phyloP scores from a whole-genome alignment of 1,284 basidiomycete species.

The Neolentinus lepideus region DNA sequence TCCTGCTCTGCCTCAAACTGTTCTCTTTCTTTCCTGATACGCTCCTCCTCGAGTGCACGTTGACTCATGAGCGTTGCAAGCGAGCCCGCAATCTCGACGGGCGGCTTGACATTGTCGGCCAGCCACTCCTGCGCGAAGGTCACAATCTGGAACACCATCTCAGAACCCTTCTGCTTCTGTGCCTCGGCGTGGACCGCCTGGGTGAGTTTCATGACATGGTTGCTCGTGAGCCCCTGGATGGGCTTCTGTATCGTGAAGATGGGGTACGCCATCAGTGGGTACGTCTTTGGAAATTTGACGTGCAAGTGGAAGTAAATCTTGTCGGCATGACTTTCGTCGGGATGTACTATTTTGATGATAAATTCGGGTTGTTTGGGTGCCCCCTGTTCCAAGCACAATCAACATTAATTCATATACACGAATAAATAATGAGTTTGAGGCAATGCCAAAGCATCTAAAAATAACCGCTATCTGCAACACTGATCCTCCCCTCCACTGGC shows the following conservation, averaged over 20 bases:
- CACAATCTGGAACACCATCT: constrained; percentile 71
- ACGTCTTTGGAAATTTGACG: constrained; percentile 77
- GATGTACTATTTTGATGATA: constrained; percentile 61
- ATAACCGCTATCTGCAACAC: neutral
- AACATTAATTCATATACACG: constrained; percentile 3
- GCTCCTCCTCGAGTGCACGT: constrained; percentile 59
- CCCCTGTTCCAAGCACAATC: constrained; percentile 32
- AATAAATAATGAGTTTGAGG: constrained; percentile 10
- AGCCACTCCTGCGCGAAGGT: constrained; percentile 69
- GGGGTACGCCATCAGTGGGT: constrained; percentile 60
- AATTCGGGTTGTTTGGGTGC: constrained; percentile 66
- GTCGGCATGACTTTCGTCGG: constrained; percentile 41
- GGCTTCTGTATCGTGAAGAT: constrained; percentile 63
- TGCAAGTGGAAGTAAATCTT: constrained; percentile 60
- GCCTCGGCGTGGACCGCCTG: constrained; percentile 55
- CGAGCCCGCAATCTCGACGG: constrained; percentile 54
- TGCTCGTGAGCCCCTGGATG: constrained; percentile 44
- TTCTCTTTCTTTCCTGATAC: constrained; percentile 41
- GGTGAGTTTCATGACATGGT: constrained; percentile 45
- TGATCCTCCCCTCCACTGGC: neutral
- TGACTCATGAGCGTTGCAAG: constrained; percentile 69
- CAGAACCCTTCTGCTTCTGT: constrained; percentile 51
- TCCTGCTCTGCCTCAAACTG: constrained; percentile 43
- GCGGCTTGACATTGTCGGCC: constrained; percentile 43
- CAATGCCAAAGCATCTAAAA: neutral